Conservation (phyloP, 768 basidiomycete species). For the Candolleomyces eurysporus region DNA sequence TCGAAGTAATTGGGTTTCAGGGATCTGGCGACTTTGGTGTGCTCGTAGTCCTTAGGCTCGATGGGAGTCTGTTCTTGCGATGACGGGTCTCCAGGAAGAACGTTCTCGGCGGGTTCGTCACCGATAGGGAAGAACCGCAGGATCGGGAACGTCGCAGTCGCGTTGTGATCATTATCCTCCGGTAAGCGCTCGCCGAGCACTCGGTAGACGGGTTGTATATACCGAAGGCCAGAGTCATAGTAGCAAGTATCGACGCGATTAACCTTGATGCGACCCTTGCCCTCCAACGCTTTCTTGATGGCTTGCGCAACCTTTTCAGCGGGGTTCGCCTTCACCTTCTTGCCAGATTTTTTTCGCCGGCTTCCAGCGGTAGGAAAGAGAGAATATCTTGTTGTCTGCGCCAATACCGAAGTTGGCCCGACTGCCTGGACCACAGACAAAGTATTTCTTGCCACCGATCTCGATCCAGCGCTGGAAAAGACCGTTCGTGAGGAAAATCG, state of each 20-base stretch:
- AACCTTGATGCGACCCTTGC: too few species aligned
- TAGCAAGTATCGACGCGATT: slow-evolving; percentile 7
- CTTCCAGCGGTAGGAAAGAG: too few species aligned
- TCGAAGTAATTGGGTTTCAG: neutral
- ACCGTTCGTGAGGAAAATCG: slow-evolving; percentile 1
- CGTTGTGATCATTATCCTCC: neutral
- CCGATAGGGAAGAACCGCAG: neutral
- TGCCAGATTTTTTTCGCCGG: too few species aligned
- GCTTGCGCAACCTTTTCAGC: neutral
- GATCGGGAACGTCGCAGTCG: neutral
- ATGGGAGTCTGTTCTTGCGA: too few species aligned
- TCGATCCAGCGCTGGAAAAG: slow-evolving; percentile 1
- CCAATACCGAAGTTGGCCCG: too few species aligned
- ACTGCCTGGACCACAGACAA: slow-evolving; percentile 11
- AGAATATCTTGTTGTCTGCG: too few species aligned
- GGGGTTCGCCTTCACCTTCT: neutral
- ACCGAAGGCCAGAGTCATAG: slow-evolving; percentile 3
- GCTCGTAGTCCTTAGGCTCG: neutral
- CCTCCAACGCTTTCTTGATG: slow-evolving; percentile 2
- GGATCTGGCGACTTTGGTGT: neutral
- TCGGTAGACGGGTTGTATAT: slow-evolving; percentile 10
- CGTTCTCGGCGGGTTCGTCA: neutral
- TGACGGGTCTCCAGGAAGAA: neutral
- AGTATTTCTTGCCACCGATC: neutral
- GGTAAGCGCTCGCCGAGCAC: neutral